phyloP scores from a whole-genome alignment of 106 monocot species.

The Dendrobium huoshanense region DNA sequence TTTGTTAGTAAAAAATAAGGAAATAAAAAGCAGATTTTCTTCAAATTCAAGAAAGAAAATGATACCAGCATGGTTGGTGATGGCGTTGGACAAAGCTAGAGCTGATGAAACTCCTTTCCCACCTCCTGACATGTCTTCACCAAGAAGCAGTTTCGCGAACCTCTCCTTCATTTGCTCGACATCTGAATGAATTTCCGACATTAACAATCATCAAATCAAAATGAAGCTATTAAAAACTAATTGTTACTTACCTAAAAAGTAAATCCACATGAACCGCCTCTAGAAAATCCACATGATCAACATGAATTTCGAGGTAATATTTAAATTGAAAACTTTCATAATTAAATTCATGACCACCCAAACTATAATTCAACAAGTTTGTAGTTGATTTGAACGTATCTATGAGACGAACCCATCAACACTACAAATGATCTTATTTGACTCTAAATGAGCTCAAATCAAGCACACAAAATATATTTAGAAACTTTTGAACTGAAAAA shows the following conservation, averaged over 20 bases:
- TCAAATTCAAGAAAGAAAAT: not conserved
- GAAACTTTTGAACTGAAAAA: no score
- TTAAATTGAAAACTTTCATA: no score
- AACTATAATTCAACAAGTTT: no score
- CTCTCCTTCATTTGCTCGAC: conserved; percentile 41
- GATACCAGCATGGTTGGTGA: conserved; percentile 54
- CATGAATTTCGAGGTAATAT: no score
- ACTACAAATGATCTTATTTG: not conserved
- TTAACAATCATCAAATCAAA: not conserved
- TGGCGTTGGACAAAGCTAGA: conserved; percentile 53
- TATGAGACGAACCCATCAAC: not conserved
- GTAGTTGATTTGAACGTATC: no score
- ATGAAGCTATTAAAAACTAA: not conserved
- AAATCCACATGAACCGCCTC: not conserved
- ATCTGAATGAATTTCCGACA: conserved; percentile 13
- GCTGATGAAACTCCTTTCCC: conserved; percentile 63
- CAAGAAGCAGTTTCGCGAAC: conserved; percentile 44
- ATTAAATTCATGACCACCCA: no score
- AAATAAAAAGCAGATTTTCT: not conserved
- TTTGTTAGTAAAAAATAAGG: not conserved
- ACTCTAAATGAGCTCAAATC: no score
- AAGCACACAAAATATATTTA: no score
- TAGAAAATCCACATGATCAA: not conserved
- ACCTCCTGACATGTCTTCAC: conserved; percentile 58
- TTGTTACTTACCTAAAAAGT: not conserved